phyloP scores from a whole-genome alignment of 768 basidiomycete genomes.

The Tylopilus sp. region DNA sequence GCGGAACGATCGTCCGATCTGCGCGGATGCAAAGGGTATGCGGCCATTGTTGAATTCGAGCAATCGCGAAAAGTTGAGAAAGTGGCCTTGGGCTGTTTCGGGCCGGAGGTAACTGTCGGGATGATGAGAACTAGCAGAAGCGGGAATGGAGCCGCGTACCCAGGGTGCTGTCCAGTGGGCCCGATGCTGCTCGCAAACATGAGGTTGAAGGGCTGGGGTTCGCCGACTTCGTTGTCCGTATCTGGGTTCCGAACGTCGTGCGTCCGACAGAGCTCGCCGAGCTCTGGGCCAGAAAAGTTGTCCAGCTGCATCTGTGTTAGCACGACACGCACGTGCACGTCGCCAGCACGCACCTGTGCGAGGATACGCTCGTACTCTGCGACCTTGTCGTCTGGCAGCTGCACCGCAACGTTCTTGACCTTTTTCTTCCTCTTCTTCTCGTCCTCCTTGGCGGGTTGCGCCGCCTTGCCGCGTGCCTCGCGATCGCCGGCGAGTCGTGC shows the following conservation, averaged over 20 bases:
- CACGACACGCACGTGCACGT: background rate
- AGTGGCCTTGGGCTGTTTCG: constrained; percentile 98
- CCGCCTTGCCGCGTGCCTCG: constrained; percentile 78
- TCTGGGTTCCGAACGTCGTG: constrained; percentile 85
- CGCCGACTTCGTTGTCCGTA: constrained; percentile 87
- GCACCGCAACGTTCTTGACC: constrained; percentile 64
- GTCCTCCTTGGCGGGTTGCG: constrained; percentile 60
- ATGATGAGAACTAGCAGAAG: background rate
- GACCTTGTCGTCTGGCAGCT: constrained; percentile 70
- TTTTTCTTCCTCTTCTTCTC: constrained; percentile 54
- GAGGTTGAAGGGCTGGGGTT: constrained; percentile 95
- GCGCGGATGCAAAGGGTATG: constrained; percentile 95
- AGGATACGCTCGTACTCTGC: constrained; percentile 78
- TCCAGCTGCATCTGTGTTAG: constrained; percentile 41
- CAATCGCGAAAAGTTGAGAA: constrained; percentile 95
- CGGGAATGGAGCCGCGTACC: constrained; percentile 39
- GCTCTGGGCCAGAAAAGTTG: constrained; percentile 86
- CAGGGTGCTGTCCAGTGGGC: constrained; percentile 94
- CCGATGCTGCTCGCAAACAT: constrained; percentile 99
- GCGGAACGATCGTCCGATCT: constrained; percentile 93
- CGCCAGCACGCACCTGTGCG: constrained; percentile 65
- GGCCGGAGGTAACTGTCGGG: constrained; percentile 83
- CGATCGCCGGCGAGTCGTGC: constrained; percentile 86
- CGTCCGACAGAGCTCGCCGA: constrained; percentile 82
- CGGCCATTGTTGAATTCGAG: constrained; percentile 98